Base-by-base conservation (phyloP, 2,329 filamentous ascomycete species). In the Pseudomassariella vexata region DNA sequence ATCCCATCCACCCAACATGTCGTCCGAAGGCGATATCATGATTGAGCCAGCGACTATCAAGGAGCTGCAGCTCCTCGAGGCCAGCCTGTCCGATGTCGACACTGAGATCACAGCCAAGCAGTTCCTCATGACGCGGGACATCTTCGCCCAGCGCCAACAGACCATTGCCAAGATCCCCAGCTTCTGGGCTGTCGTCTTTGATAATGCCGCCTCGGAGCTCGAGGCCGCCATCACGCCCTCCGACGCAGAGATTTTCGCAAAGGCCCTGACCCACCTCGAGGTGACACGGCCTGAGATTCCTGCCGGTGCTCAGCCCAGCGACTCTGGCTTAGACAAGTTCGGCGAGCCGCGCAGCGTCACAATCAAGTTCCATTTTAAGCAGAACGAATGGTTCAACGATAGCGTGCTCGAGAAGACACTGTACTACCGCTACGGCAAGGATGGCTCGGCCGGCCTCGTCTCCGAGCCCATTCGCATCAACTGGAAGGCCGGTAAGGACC, bases 131-230 rank as follows among this genome's bases (percentile, higher is more conserved):
- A 47, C 42, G 27, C 40, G 41, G 31, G 42, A 47, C 42, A 50
- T 55, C 41, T 82, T 77, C 60, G 61, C 67, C 28, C 74, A 76
- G 52, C 79, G 80, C 52, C 65, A 70, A 45, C 59, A 63, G 24
- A 60, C 79, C 37, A 67, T 81, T 41, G 53, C 63, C 37, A 64
- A 68, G 43, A 76, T 83, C 48, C 67, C 68, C 30, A 67, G 74
- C 55, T 85, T 85, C 68, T 85, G 81, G 80, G 63, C 76, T 24
- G 72, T 80, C 30, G 78, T 83, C 22, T 69, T 85, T 54, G 73
- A 81, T 50, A 72, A 76, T 51, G 51, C 52, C 30, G 38, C 44
- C 27, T 59, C 63, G 14, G 76, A 82, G 44, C 66, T 85, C 46
- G 78, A 82, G 55, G 70, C 73, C 40, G 75, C 69, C 61, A 70